These are phyloP conservation scores for Pseudocercospora ulei DNA, from an alignment of 2,329 filamentous ascomycete genomes.

Conservation along the genomic window DNA sequence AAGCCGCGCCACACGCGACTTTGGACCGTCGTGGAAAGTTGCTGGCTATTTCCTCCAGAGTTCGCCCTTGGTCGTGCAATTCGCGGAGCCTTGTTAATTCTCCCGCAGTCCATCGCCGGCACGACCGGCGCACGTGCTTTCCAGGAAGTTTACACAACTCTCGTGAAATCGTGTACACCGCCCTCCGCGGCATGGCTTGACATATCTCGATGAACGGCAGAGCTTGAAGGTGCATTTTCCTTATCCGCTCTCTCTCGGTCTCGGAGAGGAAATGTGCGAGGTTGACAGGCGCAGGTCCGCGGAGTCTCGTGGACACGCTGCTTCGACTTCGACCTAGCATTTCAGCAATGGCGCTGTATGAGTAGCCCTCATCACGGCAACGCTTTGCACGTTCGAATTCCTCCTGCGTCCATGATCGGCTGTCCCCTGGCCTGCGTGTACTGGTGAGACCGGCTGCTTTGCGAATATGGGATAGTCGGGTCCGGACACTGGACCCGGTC, in stretches of 20 bases:
- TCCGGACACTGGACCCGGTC: neutral
- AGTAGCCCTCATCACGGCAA: neutral
- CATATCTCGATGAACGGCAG: no score
- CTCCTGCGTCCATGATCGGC: neutral
- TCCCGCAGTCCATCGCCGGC: no score
- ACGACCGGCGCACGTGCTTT: no score
- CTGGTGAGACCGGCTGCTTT: neutral
- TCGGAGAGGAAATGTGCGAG: neutral
- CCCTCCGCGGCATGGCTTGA: no score
- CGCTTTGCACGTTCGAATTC: neutral
- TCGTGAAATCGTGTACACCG: no score
- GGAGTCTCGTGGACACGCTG: neutral
- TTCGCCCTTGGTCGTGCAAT: no score
- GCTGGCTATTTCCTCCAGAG: no score
- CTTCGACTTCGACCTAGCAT: neutral
- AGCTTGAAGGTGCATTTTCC: no score
- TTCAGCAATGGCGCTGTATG: neutral
- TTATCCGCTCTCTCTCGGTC: constrained; percentile 8
- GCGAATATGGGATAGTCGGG: neutral
- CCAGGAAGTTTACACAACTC: no score
- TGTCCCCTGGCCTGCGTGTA: neutral
- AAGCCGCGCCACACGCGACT: no score
- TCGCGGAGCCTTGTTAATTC: no score
- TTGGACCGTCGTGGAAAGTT: no score
- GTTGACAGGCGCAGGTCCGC: neutral